phyloP scores from a whole-genome alignment of 768 basidiomycete genomes.

The Agaricus subrufescens region DNA sequence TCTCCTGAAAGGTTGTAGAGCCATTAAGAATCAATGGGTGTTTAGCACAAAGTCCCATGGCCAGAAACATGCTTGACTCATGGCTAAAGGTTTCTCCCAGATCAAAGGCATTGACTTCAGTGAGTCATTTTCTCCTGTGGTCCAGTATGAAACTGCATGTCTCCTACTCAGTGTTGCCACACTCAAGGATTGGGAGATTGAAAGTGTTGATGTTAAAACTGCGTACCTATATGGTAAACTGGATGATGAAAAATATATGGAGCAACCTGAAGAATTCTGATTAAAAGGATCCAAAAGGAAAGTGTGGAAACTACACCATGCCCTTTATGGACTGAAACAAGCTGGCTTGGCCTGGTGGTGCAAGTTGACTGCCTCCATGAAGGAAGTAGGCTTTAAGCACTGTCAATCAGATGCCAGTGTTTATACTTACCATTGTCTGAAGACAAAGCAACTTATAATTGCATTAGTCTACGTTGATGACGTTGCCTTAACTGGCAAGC shows the following conservation, averaged over 20 bases:
- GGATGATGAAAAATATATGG: conserved; percentile 11
- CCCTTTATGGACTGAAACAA: conserved; percentile 2
- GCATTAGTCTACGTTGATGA: background rate
- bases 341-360: background rate
- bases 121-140: background rate
- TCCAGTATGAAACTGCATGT: conserved; percentile 4
- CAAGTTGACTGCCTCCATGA: background rate
- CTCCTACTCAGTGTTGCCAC: conserved; percentile 22
- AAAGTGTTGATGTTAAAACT: conserved; percentile 15
- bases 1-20: background rate
- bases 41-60: too few species aligned
- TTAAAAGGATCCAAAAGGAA: too few species aligned
- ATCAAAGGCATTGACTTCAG: too few species aligned
- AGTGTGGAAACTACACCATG: background rate
- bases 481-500: too few species aligned
- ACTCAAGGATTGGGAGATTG: conserved; percentile 24
- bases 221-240: conserved; percentile 10
- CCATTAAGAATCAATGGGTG: background rate
- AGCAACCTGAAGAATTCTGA: conserved; percentile 2
- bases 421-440: background rate
- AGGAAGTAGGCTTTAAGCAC: background rate
- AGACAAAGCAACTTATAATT: background rate
- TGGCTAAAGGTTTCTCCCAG: too few species aligned
- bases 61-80: too few species aligned
- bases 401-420: background rate